A percentile compares a stretch with the other conserved stretches of the same genome.
Evolutionary conservation across 1,139 yeast species (phyloP).

Genomic region (Pichia sp.): DNA sequence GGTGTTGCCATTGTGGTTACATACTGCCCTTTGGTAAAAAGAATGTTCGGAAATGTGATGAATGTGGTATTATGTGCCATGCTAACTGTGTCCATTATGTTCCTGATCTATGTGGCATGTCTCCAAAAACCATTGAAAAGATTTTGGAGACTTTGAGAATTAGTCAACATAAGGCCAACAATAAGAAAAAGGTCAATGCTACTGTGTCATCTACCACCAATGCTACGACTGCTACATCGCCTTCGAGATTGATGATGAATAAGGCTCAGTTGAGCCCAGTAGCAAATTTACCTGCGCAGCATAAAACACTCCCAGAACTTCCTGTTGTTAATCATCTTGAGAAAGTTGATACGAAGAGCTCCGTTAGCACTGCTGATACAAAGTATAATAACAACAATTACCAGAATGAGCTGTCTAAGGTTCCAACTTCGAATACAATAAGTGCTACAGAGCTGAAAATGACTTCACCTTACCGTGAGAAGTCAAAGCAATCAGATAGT

Average conservation of each 20-base stretch:
- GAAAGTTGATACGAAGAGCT: not conserved
- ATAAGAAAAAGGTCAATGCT: conserved; percentile 3
- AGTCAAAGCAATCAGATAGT: too few species aligned
- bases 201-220: not conserved
- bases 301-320: conserved; percentile 1
- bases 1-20: conserved; percentile 99
- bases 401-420: not conserved
- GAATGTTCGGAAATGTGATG: conserved; percentile 90
- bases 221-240: not conserved
- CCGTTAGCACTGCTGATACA: not conserved
- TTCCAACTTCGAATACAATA: not conserved
- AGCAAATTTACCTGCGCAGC: not conserved
- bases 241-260: not conserved
- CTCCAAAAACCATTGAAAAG: conserved; percentile 94
- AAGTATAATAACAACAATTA: not conserved
- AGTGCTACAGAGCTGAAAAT: too few species aligned
- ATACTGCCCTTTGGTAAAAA: conserved; percentile 92
- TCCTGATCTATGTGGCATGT: conserved; percentile 98
- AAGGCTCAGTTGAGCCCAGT: not conserved
- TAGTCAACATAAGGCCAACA: conserved; percentile 43
- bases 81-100: conserved; percentile 88
- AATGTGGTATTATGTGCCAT: conserved; percentile 94
- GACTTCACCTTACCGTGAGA: too few species aligned
- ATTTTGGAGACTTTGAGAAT: conserved; percentile 79
- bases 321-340: not conserved